Conservation (phyloP, 768 basidiomycete species). For the Dioszegia hungarica region DNA sequence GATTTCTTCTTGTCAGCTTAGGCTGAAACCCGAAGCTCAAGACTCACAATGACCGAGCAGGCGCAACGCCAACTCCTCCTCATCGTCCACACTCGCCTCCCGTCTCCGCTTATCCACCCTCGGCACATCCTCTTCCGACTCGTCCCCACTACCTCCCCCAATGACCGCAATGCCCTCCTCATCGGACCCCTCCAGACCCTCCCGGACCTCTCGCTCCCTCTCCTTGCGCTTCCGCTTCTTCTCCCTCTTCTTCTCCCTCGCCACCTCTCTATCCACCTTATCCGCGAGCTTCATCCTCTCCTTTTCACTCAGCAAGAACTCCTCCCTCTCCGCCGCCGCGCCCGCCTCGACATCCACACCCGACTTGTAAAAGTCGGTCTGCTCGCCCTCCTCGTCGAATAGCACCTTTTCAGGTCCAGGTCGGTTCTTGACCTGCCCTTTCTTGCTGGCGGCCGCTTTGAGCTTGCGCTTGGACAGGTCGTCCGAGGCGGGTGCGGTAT, state of each 20-base stretch:
- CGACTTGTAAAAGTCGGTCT: conserved; percentile 79
- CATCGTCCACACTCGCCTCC: conserved; percentile 54
- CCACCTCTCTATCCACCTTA: conserved; percentile 71
- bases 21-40: no score
- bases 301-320: conserved; percentile 70
- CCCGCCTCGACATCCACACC: conserved; percentile 61
- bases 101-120: conserved; percentile 13
- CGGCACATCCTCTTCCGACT: conserved; percentile 6
- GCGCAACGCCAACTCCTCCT: conserved; percentile 63
- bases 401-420: conserved; percentile 67
- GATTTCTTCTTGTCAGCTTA: no score
- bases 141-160: conserved; percentile 58
- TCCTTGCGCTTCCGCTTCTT: conserved; percentile 91
- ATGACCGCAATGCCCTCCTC: conserved; percentile 45
- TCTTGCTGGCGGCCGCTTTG: conserved; percentile 69
- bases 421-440: conserved; percentile 61
- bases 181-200: conserved; percentile 9
- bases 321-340: conserved; percentile 60
- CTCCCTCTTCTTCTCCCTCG: conserved; percentile 79
- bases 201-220: conserved; percentile 56
- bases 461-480: conserved; percentile 79
- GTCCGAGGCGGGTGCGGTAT: conserved; percentile 41
- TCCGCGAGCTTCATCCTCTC: conserved; percentile 68
- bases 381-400: conserved; percentile 81
- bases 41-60: conserved; percentile 44